Conservation (phyloP, 768 basidiomycete species). For the Boletus subcaerulescens region DNA sequence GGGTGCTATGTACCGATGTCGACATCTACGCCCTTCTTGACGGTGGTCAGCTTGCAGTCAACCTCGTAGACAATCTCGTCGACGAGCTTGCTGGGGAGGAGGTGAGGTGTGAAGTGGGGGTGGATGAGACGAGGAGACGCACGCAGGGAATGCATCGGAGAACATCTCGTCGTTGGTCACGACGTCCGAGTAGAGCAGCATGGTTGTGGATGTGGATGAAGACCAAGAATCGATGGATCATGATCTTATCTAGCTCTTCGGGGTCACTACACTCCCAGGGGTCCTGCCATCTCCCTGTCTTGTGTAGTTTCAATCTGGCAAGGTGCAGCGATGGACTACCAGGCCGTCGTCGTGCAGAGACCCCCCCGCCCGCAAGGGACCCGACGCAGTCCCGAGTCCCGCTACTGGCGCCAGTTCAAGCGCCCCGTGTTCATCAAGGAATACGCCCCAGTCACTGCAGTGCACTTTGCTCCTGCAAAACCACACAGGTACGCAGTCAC, state of each 20-base stretch:
- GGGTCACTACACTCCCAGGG: slow-evolving; percentile 5
- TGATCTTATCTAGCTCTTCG: slow-evolving; percentile 21
- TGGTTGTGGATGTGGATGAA: slow-evolving; percentile 28
- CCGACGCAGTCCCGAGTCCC: slow-evolving; percentile 69
- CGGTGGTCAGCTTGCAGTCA: slow-evolving; percentile 65
- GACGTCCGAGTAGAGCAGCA: slow-evolving; percentile 76
- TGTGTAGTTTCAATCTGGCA: too few relatives aligned
- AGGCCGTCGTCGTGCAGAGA: slow-evolving; percentile 62
- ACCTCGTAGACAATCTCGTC: slow-evolving; percentile 85
- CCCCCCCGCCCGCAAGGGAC: slow-evolving; percentile 56
- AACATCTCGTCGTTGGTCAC: slow-evolving; percentile 87
- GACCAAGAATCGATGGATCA: not conserved
- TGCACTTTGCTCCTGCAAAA: slow-evolving; percentile 84
- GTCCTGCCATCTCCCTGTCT: not conserved
- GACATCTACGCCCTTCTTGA: slow-evolving; percentile 76
- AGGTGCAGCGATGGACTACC: slow-evolving; percentile 63
- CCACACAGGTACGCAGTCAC: slow-evolving; percentile 97
- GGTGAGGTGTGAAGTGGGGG: slow-evolving; percentile 7
- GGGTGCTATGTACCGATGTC: slow-evolving; percentile 69
- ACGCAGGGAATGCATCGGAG: slow-evolving; percentile 92
- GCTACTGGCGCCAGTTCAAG: slow-evolving; percentile 86
- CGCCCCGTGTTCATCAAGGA: slow-evolving; percentile 95
- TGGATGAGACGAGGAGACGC: slow-evolving; percentile 26
- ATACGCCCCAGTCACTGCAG: slow-evolving; percentile 91
- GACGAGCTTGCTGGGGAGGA: slow-evolving; percentile 60